Evolutionary conservation across 1,139 yeast genomes (phyloP).

Genomic region (Saccharomycopsis hybrid): DNA sequence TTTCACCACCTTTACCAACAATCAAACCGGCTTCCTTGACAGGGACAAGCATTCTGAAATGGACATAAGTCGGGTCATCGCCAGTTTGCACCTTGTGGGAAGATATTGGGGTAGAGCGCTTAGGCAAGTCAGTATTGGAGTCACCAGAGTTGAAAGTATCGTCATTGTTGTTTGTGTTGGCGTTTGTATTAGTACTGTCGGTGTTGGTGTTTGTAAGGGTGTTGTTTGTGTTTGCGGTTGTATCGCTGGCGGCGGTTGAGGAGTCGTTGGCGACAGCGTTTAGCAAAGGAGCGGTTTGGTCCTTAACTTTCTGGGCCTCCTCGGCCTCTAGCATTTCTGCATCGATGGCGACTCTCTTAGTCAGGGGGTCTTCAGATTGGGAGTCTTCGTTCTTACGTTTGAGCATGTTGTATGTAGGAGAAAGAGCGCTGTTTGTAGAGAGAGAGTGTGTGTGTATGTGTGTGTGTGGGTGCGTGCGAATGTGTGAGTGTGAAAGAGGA

Average conservation of each 20-base stretch:
- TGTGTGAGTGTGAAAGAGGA: too few species aligned
- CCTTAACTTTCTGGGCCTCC: constrained; percentile 23
- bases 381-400: constrained; percentile 67
- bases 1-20: constrained; percentile 76
- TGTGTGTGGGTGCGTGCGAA: too few species aligned
- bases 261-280: constrained; percentile 4
- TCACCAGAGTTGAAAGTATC: not conserved
- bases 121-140: constrained; percentile 11
- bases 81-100: constrained; percentile 32
- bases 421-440: not conserved
- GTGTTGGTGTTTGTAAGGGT: not conserved
- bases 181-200: not conserved
- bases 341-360: constrained; percentile 68
- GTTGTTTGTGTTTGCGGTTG: not conserved
- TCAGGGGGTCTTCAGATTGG: constrained; percentile 30
- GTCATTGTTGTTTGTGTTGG: not conserved
- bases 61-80: constrained; percentile 47
- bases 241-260: constrained; percentile 8
- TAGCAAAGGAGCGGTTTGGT: constrained; percentile 22
- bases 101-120: constrained; percentile 21
- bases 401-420: constrained; percentile 32
- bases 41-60: constrained; percentile 66
- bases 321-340: constrained; percentile 38
- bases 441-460: too few species aligned
- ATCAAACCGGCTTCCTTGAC: constrained; percentile 72